Base-by-base conservation (phyloP, 2,329 filamentous ascomycete species). In the Alternaria brassicae region DNA sequence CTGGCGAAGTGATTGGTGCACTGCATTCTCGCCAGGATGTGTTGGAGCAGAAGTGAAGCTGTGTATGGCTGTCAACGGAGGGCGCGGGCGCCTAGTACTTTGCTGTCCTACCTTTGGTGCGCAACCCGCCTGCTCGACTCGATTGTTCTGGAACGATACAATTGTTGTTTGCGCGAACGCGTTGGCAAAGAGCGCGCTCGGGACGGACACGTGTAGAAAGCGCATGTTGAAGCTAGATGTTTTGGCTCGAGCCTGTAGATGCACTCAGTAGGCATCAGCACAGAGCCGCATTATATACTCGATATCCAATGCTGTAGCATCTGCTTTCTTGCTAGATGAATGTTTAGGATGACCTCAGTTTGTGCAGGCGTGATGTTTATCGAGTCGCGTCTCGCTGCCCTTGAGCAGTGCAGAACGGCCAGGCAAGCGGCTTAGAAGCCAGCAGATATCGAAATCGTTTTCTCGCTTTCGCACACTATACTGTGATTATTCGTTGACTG, bases 51-150 rank as follows among this genome's bases (percentile, higher is more conserved):
- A 56, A 60, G 34, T 60, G 27, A 34, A 60, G 40, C 57, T 60
- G 30, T 39, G 0, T 34, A n/a, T 42, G 15, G 36, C 42, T 8
- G 40, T 62, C 27, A 62, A 19, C 36, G 12, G 17, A 47, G 7
- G n/a, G 8, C 21, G n/a, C n/a, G 6, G 19, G 25, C 52, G 47
- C 30, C 36, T 45, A 34, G 37, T 58, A 21, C 42, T 27, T 50
- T 59, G 32, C 55, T 47, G 32, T 42, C 10, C 32, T 60, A 62
- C 60, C 56, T 55, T 59, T 59, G 13, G 52, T 28, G 60, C 41
- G 44, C 41, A 59, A 56, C 30, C 34, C 34, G 34, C 40, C 34
- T 56, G 21, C 40, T 55, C 5, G 47, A 59, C n/a, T 3, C n/a
- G 15, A 17, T 62, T 62, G 3, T 62, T 52, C 42, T 62, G 8